Conservation (phyloP, 257 asterid genomes). For the Verbena officinalis region DNA sequence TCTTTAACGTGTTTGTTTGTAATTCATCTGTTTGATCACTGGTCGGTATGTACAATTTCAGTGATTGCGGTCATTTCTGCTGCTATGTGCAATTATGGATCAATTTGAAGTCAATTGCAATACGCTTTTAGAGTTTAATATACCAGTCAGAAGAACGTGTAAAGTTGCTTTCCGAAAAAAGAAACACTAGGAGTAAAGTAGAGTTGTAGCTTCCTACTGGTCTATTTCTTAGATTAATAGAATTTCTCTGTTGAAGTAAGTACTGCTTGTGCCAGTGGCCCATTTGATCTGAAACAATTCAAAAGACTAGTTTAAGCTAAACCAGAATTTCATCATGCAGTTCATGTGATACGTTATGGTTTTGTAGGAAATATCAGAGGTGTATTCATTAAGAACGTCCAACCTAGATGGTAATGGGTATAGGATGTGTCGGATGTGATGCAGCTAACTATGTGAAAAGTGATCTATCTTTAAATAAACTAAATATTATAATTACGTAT, state of each 20-base stretch:
- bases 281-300: background rate
- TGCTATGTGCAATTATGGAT: background rate
- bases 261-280: conserved; percentile 5
- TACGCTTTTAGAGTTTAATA: conserved; percentile 1
- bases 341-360: no score
- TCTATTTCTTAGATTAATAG: background rate
- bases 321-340: conserved; percentile 5
- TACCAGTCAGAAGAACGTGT: background rate
- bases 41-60: conserved; percentile 19
- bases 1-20: conserved; percentile 6
- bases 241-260: background rate
- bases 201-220: background rate
- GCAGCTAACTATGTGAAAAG: conserved; percentile 6
- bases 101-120: conserved; percentile 13
- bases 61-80: conserved; percentile 3
- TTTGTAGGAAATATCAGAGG: no score
- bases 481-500: background rate
- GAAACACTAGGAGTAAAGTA: background rate
- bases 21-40: conserved; percentile 23
- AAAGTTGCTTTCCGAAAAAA: background rate
- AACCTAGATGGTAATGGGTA: conserved; percentile 8
- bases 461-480: background rate
- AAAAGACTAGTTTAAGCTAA: background rate
- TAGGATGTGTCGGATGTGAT: background rate
- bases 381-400: background rate